Base-by-base conservation (phyloP, 225 moss, liverwort and hornwort genomes). In the Polytrichum formosum region DNA sequence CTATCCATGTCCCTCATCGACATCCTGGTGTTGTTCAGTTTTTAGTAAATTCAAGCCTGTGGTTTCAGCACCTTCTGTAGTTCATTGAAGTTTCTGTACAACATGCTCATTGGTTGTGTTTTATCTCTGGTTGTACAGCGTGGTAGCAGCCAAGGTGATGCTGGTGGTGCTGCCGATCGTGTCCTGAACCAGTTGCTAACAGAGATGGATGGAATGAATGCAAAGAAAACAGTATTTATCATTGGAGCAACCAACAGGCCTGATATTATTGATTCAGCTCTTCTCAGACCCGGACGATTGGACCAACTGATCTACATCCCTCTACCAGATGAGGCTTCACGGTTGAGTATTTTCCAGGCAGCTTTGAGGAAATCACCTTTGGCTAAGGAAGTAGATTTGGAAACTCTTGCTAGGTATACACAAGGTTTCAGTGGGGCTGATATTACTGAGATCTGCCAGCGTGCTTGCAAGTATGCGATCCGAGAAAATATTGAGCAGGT, bases 351-450 rank as follows among this genome's bases (percentile, higher is more conserved):
- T 16, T 96, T 96, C 75, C 93, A 93, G 78, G 91, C 96, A 17
- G 90, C 90, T 76, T 72, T 93, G 67, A 83, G 96, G 19, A 96
- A 96, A 73, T 93, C 91, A 31, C 93, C 93, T 3, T 5, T 92
- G 74, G 89, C 95, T 4, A 92, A 92, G 83, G 95, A 92, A 81
- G 95, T 96, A 18, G 96, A 96, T 28, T 73, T 93, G 78, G 89
- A 90, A 65, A 91, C 92, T 2, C 76, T 96, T 74, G 90, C 93
- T 4, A 77, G 89, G 77, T 90, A 93, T 18, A 96, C 96, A 0
- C 96, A 96, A 76, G 96, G 96, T 67, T 96, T 96, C 83, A 95
- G 95, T 70, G 95, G 92, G 70, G 95, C 95, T 6, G 95, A 96
- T 66, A 96, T 96, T 58, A 96, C 96, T 5, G 96, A 96, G 75